A percentile compares a stretch with the other conserved stretches of the same genome.
phyloP scores from a whole-genome alignment of 2,329 filamentous ascomycete genomes.

The Phyllosticta paracitricarpa region DNA sequence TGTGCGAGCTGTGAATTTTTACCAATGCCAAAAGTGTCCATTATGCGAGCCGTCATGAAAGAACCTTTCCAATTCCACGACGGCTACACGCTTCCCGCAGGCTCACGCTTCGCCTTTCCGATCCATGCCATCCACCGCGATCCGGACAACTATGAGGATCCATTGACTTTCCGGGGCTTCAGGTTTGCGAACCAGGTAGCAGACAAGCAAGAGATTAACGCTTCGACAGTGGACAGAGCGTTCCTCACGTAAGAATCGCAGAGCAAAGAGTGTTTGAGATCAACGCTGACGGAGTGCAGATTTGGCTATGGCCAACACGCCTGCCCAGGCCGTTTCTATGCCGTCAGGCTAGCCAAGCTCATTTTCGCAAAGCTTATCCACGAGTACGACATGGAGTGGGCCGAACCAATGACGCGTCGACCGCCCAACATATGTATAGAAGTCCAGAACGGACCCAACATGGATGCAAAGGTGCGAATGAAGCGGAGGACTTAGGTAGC shows the following conservation, averaged over 20 bases:
- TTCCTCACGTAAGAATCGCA: too few species aligned
- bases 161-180: slow-evolving; percentile 12
- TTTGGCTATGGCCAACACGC: slow-evolving; percentile 41
- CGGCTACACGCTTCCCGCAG: slow-evolving; percentile 12
- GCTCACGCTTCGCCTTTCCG: slow-evolving; percentile 10
- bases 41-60: neutral
- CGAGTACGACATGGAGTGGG: slow-evolving; percentile 7
- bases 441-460: neutral
- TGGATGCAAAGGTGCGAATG: too few species aligned
- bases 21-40: neutral
- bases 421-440: neutral
- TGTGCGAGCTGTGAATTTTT: neutral
- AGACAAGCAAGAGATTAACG: slow-evolving; percentile 1
- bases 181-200: slow-evolving; percentile 11
- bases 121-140: slow-evolving; percentile 9
- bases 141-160: slow-evolving; percentile 2
- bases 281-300: neutral
- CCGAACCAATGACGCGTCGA: neutral
- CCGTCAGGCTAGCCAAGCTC: slow-evolving; percentile 38
- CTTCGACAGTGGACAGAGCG: too few species aligned
- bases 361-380: slow-evolving; percentile 4
- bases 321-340: slow-evolving; percentile 42
- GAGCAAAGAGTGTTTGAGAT: too few species aligned
- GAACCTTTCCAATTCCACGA: slow-evolving; percentile 10
- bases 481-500: too few species aligned